Evolutionary conservation across 1,284 basidiomycete species (phyloP).

Genomic region (Ceratobasidium sp.): DNA sequence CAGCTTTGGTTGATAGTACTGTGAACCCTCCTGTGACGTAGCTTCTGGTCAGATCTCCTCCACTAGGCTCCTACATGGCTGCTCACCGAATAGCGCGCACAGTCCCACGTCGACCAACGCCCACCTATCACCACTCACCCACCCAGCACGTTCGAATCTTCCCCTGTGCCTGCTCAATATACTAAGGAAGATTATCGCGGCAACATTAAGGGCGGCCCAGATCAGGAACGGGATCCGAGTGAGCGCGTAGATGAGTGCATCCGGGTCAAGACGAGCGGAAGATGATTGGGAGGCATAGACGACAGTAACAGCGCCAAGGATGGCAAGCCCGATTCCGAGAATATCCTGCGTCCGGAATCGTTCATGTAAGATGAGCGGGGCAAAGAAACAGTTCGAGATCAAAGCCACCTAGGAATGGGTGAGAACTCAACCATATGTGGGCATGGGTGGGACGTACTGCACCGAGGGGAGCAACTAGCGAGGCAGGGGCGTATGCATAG

Average conservation of each 20-base stretch:
- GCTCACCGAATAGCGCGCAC: constrained; percentile 86
- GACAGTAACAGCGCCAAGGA: constrained; percentile 91
- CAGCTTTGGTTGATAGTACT: constrained; percentile 92
- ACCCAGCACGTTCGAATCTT: constrained; percentile 21
- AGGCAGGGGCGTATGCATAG: constrained; percentile 91
- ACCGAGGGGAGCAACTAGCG: constrained; percentile 94
- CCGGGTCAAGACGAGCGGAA: constrained; percentile 66
- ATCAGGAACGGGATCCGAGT: constrained; percentile 78
- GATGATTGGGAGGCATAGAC: constrained; percentile 84
- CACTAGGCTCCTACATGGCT: neutral
- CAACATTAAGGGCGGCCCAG: constrained; percentile 76
- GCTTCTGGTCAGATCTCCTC: neutral
- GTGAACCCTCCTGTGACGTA: constrained; percentile 85
- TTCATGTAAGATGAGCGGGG: constrained; percentile 88
- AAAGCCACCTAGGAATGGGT: constrained; percentile 75
- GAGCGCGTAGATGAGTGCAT: constrained; percentile 78
- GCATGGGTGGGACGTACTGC: constrained; percentile 70
- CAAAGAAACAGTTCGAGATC: constrained; percentile 94
- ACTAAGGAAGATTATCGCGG: constrained; percentile 67
- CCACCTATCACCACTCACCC: constrained; percentile 60
- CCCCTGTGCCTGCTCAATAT: constrained; percentile 19
- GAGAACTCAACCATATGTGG: neutral
- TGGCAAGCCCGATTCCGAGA: constrained; percentile 86
- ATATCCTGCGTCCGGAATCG: constrained; percentile 85
- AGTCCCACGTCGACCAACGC: constrained; percentile 91